phyloP scores from a whole-genome alignment of 2,329 filamentous ascomycete genomes.

The Lachnellula cervina region DNA sequence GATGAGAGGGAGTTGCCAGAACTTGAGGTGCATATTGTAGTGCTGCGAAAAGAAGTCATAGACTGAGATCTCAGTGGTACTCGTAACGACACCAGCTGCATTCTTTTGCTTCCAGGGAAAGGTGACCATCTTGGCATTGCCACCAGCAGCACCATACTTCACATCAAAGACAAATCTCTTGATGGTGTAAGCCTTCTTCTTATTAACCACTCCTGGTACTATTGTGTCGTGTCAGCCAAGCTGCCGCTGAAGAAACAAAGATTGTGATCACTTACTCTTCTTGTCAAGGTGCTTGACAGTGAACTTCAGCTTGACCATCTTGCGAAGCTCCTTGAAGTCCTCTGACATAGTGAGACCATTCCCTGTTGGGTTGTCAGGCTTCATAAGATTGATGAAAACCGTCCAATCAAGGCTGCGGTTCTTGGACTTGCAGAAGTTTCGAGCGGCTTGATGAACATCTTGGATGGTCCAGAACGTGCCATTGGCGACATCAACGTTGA shows the following conservation, averaged over 20 bases:
- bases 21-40: conserved; percentile 48
- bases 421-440: conserved; percentile 26
- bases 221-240: neutral
- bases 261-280: conserved; percentile 19
- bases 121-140: conserved; percentile 45
- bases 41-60: conserved; percentile 51
- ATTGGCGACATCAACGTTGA: conserved; percentile 91
- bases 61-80: conserved; percentile 33
- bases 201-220: conserved; percentile 11
- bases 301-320: conserved; percentile 53
- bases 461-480: conserved; percentile 72
- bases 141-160: conserved; percentile 42
- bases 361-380: conserved; percentile 13
- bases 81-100: conserved; percentile 37
- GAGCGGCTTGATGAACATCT: conserved; percentile 33
- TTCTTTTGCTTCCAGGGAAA: conserved; percentile 46
- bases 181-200: conserved; percentile 48
- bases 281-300: conserved; percentile 50
- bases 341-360: conserved; percentile 36
- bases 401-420: conserved; percentile 22
- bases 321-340: conserved; percentile 50
- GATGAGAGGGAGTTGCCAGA: conserved; percentile 50
- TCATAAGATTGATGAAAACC: conserved; percentile 20
- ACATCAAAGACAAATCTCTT: conserved; percentile 43
- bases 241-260: neutral